These are phyloP conservation scores for Ambrosia artemisiifolia DNA, from an alignment of 129 eudicot genomes.

Conservation along the genomic window DNA sequence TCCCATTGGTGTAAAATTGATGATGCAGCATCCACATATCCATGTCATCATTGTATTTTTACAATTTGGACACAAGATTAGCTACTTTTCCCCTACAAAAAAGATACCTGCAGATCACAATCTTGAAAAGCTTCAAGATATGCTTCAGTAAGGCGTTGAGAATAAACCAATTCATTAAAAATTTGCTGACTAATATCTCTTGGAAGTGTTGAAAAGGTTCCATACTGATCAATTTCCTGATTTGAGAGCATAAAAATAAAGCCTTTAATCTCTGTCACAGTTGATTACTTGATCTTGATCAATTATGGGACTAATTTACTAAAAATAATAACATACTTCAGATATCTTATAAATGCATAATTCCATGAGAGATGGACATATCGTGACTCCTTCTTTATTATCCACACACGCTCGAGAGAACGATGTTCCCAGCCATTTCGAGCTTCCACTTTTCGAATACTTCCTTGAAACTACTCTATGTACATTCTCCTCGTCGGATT, in stretches of 20 bases:
- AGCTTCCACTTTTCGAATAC: constrained; percentile 66
- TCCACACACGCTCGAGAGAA: constrained; percentile 43
- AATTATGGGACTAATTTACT: neutral
- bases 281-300: neutral
- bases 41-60: neutral
- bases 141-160: constrained; percentile 56
- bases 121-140: constrained; percentile 82
- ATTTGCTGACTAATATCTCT: constrained; percentile 94
- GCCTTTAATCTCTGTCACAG: neutral
- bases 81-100: neutral
- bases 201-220: constrained; percentile 75
- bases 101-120: constrained; percentile 86
- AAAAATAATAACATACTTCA: constrained; percentile 40
- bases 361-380: constrained; percentile 84
- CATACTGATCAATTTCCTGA: constrained; percentile 69
- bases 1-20: neutral
- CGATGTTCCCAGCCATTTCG: constrained; percentile 67
- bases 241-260: constrained; percentile 5
- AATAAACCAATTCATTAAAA: constrained; percentile 72
- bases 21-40: neutral
- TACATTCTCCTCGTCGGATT: constrained; percentile 37
- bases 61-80: neutral
- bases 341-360: constrained; percentile 65
- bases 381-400: constrained; percentile 36
- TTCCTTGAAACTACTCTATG: constrained; percentile 52